Base-by-base conservation (phyloP, 805 yeast genomes). In the Barnettozyma siamensis region DNA sequence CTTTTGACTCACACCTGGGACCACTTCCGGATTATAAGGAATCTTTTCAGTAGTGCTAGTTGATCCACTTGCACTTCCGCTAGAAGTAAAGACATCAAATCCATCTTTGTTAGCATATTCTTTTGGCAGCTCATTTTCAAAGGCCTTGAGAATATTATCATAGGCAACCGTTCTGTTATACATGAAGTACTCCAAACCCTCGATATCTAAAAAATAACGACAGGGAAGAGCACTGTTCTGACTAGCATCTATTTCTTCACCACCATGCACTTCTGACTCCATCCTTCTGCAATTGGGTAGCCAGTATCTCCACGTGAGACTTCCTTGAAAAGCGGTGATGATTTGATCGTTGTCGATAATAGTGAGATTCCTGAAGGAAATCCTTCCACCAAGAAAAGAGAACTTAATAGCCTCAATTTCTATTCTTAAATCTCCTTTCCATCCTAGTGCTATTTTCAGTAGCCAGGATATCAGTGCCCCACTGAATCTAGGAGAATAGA, bases 241-340 rank as follows among this genome's bases (percentile, higher is more conserved):
- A 15, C 44, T 49, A 17, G 39, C 47, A 36, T 58, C 55, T 10
- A 43, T 42, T 12, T 52, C 49, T n/a, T 45, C 32, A 34, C 43
- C 30, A 42, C 39, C 33, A 20, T 35, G 32, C 7, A 40, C 9
- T 31, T 54, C 34, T 8, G 15, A 12, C 10, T 35, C 45, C 17
- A 58, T 48, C 44, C 47, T 45, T 49, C 74, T 63, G 15, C 70
- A 59, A 5, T 62, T 57, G 4, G 67, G 63, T 38, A 87, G 65
- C 98, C 98, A 93, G 59, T 88, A 91, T 45, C 94, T 63, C 98
- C 98, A 93, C 0, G 95, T 85, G 21, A 91, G 56, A 51, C 78
- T 76, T 1, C 91, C 83, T 45, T 81, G 80, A 21, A 85, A 71
- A 1, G 85, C 69, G 9, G 87, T 75, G 1, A 87, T 55, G 2